Conservation (phyloP, 306 rosid genomes). For the Erythrophleum fordii region DNA sequence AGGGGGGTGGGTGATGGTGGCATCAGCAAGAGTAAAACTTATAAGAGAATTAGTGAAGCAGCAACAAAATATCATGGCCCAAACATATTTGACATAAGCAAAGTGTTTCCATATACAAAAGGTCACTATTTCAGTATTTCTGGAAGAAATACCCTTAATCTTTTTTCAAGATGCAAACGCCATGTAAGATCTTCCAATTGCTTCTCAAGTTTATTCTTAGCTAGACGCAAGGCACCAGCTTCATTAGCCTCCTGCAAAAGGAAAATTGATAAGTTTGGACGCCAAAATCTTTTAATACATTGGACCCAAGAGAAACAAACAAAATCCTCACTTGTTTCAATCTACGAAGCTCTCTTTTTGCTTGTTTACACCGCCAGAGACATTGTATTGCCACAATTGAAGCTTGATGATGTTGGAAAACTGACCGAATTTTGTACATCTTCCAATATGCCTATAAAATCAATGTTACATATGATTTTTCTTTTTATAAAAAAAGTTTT, state of each 20-base stretch:
- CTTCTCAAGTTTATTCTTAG: conserved; percentile 94
- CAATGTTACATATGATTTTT: conserved; percentile 26
- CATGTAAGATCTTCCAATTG: conserved; percentile 94
- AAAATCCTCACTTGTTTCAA: conserved; percentile 65
- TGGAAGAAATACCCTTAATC: conserved; percentile 75
- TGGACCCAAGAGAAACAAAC: not conserved
- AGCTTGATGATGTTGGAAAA: conserved; percentile 59
- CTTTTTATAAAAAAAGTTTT: too few relatives aligned
- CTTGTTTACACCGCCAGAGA: conserved; percentile 87
- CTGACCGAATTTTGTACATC: conserved; percentile 73
- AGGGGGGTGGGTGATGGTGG: not conserved
- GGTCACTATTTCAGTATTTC: not conserved
- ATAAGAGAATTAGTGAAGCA: conserved; percentile 15
- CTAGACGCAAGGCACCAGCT: conserved; percentile 94
- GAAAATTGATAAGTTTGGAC: conserved; percentile 21
- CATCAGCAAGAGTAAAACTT: conserved; percentile 12
- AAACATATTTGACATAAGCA: conserved; percentile 29
- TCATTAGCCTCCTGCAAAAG: conserved; percentile 91
- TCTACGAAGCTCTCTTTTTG: conserved; percentile 78
- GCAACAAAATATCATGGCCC: not conserved
- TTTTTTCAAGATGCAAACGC: conserved; percentile 95
- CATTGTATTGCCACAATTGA: conserved; percentile 82
- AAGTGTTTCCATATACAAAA: conserved; percentile 15
- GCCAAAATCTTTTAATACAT: conserved; percentile 19
- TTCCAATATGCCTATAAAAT: conserved; percentile 81